phyloP scores from a whole-genome alignment of 2,329 filamentous ascomycete genomes.

The Trichophyton mentagrophytes region DNA sequence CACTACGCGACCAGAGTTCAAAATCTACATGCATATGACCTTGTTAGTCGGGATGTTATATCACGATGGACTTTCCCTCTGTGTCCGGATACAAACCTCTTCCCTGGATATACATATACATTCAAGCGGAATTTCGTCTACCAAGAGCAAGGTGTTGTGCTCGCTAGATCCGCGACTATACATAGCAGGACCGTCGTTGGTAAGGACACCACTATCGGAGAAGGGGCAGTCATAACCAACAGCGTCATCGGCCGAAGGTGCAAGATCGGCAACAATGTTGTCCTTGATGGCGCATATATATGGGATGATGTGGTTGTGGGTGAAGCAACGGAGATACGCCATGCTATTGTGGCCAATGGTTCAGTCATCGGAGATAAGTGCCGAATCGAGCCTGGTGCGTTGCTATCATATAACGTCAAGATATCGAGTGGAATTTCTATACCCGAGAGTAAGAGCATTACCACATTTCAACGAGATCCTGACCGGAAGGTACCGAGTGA shows the following conservation, averaged over 20 bases:
- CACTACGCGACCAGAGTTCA: conserved; percentile 77
- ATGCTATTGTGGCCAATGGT: conserved; percentile 64
- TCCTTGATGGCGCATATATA: conserved; percentile 65
- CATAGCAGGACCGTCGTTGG: conserved; percentile 62
- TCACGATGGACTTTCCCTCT: conserved; percentile 79
- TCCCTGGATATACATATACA: conserved; percentile 64
- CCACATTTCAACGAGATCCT: conserved; percentile 33
- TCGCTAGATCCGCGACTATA: conserved; percentile 60
- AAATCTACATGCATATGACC: conserved; percentile 80
- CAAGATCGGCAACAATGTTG: conserved; percentile 72
- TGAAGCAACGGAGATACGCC: conserved; percentile 57
- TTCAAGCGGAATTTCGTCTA: conserved; percentile 58
- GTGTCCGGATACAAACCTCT: conserved; percentile 75
- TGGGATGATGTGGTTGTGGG: conserved; percentile 75
- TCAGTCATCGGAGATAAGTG: conserved; percentile 59
- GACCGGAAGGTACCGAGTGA: conserved; percentile 36
- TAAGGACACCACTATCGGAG: conserved; percentile 59
- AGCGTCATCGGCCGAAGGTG: conserved; percentile 76
- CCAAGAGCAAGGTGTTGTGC: conserved; percentile 62
- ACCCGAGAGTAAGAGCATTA: conserved; percentile 31
- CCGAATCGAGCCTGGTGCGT: conserved; percentile 55
- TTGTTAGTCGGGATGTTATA: conserved; percentile 75
- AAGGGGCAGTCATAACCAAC: conserved; percentile 55
- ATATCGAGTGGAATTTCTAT: conserved; percentile 50
- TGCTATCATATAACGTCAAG: conserved; percentile 67